phyloP scores from a whole-genome alignment of 306 rosid species.

The Rosa chinensis region DNA sequence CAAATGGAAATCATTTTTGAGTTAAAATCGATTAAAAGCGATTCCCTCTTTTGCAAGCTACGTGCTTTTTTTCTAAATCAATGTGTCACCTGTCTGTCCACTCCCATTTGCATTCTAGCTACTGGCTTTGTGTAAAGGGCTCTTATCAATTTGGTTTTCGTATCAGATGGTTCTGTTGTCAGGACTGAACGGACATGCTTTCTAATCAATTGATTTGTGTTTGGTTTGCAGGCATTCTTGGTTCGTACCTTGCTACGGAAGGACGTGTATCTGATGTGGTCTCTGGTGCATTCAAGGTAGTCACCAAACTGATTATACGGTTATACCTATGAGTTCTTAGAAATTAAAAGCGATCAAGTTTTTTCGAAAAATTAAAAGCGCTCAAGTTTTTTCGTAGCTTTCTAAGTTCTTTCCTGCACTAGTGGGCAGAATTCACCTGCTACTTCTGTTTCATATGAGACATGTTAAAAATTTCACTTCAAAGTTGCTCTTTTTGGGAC shows the following conservation, averaged over 20 bases:
- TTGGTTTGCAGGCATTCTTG: conserved; percentile 64
- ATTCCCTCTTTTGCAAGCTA: not conserved
- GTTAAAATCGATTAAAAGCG: no score
- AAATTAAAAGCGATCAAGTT: not conserved
- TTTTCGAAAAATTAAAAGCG: not conserved
- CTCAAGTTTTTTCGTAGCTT: not conserved
- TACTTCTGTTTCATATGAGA: not conserved
- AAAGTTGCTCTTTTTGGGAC: not conserved
- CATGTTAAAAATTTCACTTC: not conserved
- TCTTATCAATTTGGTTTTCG: not conserved
- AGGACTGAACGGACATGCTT: not conserved
- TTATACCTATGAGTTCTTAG: not conserved
- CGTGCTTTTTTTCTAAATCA: not conserved
- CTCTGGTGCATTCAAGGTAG: conserved; percentile 86
- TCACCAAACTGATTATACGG: conserved; percentile 15
- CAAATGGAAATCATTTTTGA: not conserved
- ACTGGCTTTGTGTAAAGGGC: not conserved
- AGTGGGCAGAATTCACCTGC: not conserved
- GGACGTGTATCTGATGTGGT: conserved; percentile 63
- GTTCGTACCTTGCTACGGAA: conserved; percentile 84
- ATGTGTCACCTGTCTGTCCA: not conserved
- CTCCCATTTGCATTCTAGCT: not conserved
- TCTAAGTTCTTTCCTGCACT: not conserved
- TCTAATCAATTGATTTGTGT: conserved; percentile 13
- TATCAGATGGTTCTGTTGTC: not conserved